Evolutionary conservation across 2,329 filamentous ascomycete genomes (phyloP).

Genomic region (Penicillium sp.): DNA sequence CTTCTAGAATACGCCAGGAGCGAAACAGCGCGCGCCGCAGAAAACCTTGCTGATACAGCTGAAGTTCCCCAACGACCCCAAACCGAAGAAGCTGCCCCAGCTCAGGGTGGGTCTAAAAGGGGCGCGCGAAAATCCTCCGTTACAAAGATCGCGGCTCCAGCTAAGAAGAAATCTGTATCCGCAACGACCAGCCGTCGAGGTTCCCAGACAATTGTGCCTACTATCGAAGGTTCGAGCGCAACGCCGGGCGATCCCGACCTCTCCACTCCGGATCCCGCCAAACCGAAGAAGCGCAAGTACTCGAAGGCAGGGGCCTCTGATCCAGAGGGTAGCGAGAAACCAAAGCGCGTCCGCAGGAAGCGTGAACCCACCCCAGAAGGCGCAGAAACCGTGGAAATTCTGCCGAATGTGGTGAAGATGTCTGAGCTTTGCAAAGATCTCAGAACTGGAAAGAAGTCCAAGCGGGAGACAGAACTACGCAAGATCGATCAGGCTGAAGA

Average conservation of each 20-base stretch:
- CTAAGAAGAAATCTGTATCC: slow-evolving; percentile 12
- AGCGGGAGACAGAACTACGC: slow-evolving; percentile 55
- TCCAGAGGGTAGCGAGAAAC: slow-evolving; percentile 17
- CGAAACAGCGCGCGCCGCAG: slow-evolving; percentile 8
- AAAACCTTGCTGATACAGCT: slow-evolving; percentile 4
- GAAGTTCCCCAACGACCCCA: slow-evolving; percentile 3
- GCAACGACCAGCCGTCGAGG: slow-evolving; percentile 11
- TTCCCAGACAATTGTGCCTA: slow-evolving; percentile 21
- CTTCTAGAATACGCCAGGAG: slow-evolving; percentile 1
- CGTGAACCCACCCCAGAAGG: slow-evolving; percentile 47
- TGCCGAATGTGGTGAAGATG: slow-evolving; percentile 55
- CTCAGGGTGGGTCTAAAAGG: slow-evolving; percentile 29
- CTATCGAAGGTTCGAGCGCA: slow-evolving; percentile 20
- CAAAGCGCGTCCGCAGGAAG: slow-evolving; percentile 32
- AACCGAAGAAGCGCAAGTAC: slow-evolving; percentile 26
- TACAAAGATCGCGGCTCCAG: slow-evolving; percentile 8
- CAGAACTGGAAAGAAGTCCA: slow-evolving; percentile 54
- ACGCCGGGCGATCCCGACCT: slow-evolving; percentile 19
- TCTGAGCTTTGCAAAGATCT: slow-evolving; percentile 53
- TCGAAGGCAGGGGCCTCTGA: slow-evolving; percentile 26
- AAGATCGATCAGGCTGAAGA: slow-evolving; percentile 56
- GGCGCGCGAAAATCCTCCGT: slow-evolving; percentile 23
- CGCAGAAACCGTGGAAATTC: slow-evolving; percentile 50
- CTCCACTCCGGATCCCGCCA: slow-evolving; percentile 25
- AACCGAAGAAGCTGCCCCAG: slow-evolving; percentile 7